phyloP scores from a whole-genome alignment of 2,329 filamentous ascomycete genomes.

The Westerdykella sp. region DNA sequence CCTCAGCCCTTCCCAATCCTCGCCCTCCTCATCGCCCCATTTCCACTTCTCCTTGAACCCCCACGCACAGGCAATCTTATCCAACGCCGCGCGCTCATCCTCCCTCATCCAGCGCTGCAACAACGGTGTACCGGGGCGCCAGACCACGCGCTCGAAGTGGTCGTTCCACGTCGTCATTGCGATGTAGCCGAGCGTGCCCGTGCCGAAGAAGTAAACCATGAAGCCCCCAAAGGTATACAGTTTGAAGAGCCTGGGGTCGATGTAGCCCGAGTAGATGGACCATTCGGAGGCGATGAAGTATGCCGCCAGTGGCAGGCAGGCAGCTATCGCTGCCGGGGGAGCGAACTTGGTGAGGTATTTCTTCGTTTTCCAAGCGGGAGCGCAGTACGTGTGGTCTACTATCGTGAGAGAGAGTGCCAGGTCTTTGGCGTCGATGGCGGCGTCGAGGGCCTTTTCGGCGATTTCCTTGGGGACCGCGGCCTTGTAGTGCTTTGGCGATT shows the following conservation, averaged over 20 bases:
- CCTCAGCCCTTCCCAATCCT: slow-evolving; percentile 79
- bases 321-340: slow-evolving; percentile 52
- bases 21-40: slow-evolving; percentile 83
- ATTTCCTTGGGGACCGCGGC: slow-evolving; percentile 66
- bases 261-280: slow-evolving; percentile 62
- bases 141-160: slow-evolving; percentile 90
- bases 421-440: slow-evolving; percentile 73
- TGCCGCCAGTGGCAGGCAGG: slow-evolving; percentile 58
- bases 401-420: slow-evolving; percentile 71
- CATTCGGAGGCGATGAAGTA: slow-evolving; percentile 66
- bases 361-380: slow-evolving; percentile 59
- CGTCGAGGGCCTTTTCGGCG: slow-evolving; percentile 67
- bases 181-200: slow-evolving; percentile 73
- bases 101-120: slow-evolving; percentile 80
- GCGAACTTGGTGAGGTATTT: slow-evolving; percentile 62
- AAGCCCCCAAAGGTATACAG: slow-evolving; percentile 74
- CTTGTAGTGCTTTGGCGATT: slow-evolving; percentile 61
- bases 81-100: slow-evolving; percentile 80
- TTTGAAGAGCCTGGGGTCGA: slow-evolving; percentile 70
- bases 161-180: slow-evolving; percentile 85
- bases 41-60: slow-evolving; percentile 77
- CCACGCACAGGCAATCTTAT: slow-evolving; percentile 82
- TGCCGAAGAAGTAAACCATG: slow-evolving; percentile 75
- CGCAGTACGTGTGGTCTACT: slow-evolving; percentile 62
- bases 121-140: slow-evolving; percentile 75